Conservation (phyloP, 176 grass and related monocot species). For the Poa annua region DNA sequence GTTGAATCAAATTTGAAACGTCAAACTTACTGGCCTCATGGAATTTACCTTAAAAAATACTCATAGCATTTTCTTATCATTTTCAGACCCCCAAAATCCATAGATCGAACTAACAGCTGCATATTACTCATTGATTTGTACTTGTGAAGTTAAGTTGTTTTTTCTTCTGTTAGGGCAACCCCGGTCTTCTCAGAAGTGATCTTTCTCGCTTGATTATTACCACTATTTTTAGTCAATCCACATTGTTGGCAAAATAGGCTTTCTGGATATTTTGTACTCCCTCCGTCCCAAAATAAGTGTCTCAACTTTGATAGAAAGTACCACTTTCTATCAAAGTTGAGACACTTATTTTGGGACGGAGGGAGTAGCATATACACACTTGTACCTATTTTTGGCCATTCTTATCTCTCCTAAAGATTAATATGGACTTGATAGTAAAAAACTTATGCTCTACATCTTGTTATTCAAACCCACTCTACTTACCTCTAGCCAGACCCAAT, state of each 20-base stretch:
- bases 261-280: background rate
- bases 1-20: background rate
- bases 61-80: background rate
- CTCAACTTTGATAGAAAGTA: too few species aligned
- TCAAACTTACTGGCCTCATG: slow-evolving; percentile 28
- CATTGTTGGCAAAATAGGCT: background rate
- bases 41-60: slow-evolving; percentile 8
- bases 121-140: too few species aligned
- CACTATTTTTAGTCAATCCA: slow-evolving; percentile 22
- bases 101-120: too few species aligned
- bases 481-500: background rate
- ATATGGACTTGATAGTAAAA: background rate
- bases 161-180: background rate
- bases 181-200: background rate
- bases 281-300: too few species aligned
- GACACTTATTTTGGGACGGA: too few species aligned
- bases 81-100: too few species aligned
- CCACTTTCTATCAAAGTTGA: too few species aligned
- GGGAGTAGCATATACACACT: background rate
- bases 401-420: background rate
- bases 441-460: background rate
- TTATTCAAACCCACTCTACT: background rate
- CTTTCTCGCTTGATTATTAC: slow-evolving; percentile 6
- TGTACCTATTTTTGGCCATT: background rate
- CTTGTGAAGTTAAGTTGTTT: background rate